Evolutionary conservation across 306 rosid genomes (phyloP).

Genomic region (Fragaria nilgerrensis): DNA sequence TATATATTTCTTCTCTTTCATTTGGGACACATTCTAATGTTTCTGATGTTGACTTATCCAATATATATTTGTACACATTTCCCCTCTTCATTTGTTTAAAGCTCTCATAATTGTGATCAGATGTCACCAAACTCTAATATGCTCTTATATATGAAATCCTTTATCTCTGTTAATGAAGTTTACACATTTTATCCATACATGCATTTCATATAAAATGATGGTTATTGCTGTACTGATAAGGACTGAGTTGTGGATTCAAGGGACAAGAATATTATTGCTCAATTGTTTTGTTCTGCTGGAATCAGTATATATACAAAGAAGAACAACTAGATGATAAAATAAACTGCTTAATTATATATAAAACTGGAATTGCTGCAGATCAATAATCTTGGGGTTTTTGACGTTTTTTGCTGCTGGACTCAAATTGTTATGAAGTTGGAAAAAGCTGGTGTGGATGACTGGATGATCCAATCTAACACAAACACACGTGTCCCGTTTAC

Average conservation of each 20-base stretch:
- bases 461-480: background rate
- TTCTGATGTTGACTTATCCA: conserved; percentile 25
- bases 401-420: conserved; percentile 4
- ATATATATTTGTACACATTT: background rate
- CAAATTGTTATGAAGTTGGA: background rate
- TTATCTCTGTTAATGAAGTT: background rate
- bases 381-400: background rate
- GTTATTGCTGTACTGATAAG: conserved; percentile 2
- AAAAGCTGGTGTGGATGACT: background rate
- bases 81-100: background rate
- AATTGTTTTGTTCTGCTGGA: background rate
- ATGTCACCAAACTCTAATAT: conserved; percentile 1
- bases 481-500: background rate
- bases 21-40: conserved; percentile 8
- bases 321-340: conserved; percentile 2
- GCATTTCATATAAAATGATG: background rate
- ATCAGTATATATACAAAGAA: background rate
- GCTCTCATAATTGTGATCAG: conserved; percentile 4
- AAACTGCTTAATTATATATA: background rate
- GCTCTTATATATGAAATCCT: background rate
- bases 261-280: conserved; percentile 5
- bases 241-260: background rate
- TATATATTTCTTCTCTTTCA: conserved; percentile 15
- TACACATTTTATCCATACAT: background rate
- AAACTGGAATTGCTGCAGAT: background rate